phyloP scores from a whole-genome alignment of 1,139 yeast species.

The Protomyces lactucae-debilis region DNA sequence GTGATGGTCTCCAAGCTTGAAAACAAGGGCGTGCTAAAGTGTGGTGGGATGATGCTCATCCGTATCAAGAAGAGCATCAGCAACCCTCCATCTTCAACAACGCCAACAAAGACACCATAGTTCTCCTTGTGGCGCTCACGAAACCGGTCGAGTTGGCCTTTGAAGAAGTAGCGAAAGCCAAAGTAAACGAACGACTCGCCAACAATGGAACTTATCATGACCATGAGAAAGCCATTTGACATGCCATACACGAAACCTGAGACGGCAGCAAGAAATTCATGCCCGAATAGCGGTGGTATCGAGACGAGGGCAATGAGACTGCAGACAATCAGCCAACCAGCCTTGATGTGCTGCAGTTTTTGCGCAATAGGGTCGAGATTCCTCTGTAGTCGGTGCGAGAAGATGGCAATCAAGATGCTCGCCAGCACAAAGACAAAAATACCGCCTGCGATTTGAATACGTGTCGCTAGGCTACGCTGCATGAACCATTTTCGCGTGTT shows the following conservation, averaged over 20 bases:
- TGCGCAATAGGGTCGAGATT: conserved; percentile 17
- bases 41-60: conserved; percentile 27
- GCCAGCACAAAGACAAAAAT: not conserved
- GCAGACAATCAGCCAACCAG: conserved; percentile 15
- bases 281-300: conserved; percentile 28
- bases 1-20: conserved; percentile 18
- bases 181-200: conserved; percentile 27
- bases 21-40: conserved; percentile 27
- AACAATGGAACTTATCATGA: conserved; percentile 17
- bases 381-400: conserved; percentile 3
- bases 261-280: conserved; percentile 26
- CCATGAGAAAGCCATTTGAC: conserved; percentile 11
- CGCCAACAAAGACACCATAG: conserved; percentile 27
- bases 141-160: conserved; percentile 14
- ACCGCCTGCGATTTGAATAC: not conserved
- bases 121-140: conserved; percentile 17
- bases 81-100: conserved; percentile 28
- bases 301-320: conserved; percentile 23
- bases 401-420: not conserved
- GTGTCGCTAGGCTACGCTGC: not conserved
- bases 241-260: conserved; percentile 26
- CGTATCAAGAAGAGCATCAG: conserved; percentile 27
- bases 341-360: conserved; percentile 13
- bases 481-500: not conserved
- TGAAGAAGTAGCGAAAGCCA: conserved; percentile 24